phyloP scores from a whole-genome alignment of 345 rosid species.

The Pseudoturritis turrita region DNA sequence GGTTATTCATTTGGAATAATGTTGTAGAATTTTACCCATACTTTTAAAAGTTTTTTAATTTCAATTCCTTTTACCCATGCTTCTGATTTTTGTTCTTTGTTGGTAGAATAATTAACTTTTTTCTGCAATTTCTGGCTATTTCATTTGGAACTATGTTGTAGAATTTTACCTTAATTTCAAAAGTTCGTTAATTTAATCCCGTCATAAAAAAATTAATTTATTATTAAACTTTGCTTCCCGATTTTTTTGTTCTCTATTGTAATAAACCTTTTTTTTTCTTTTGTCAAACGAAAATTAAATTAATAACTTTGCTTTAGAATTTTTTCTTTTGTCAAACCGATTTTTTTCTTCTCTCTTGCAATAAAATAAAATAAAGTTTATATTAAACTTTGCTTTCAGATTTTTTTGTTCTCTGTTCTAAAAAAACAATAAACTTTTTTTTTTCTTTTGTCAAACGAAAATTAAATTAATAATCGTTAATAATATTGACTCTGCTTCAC shows the following conservation, averaged over 20 bases:
- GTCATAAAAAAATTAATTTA: background rate
- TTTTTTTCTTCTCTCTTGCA: background rate
- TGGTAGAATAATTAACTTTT: background rate
- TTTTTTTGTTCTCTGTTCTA: background rate
- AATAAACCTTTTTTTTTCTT: background rate
- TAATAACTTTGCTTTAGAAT: background rate
- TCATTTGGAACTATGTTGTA: background rate
- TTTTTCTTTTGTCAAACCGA: background rate
- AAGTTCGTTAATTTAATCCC: background rate
- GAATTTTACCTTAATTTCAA: background rate
- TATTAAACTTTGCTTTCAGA: background rate
- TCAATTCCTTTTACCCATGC: too few species aligned
- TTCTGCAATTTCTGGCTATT: background rate
- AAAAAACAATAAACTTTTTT: background rate
- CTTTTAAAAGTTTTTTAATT: background rate
- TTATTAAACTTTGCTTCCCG: background rate
- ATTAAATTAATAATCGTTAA: background rate
- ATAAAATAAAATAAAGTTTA: too few species aligned
- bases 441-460: background rate
- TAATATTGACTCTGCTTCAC: constrained; percentile 22
- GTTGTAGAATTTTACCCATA: background rate
- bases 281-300: constrained; percentile 2
- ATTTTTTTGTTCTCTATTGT: background rate
- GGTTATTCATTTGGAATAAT: background rate
- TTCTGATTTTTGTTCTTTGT: background rate